Conservation (phyloP, 257 asterid species). For the Primulina eburnea region DNA sequence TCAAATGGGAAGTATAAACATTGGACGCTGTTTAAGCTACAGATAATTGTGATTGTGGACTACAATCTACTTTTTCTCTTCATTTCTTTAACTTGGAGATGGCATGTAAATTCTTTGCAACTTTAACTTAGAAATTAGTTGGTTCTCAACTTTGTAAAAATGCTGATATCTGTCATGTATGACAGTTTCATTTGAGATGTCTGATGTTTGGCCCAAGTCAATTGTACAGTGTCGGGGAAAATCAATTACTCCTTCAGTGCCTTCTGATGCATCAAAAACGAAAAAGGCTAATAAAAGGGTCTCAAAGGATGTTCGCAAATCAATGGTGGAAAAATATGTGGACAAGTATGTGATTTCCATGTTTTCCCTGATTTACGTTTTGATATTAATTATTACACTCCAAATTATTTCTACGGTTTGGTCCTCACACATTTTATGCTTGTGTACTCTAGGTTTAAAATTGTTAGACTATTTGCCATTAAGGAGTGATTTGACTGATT, state of each 20-base stretch:
- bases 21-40: conserved; percentile 4
- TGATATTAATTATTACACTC: background rate
- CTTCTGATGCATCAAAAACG: conserved; percentile 31
- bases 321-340: conserved; percentile 54
- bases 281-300: conserved; percentile 39
- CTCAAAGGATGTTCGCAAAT: conserved; percentile 50
- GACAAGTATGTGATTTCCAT: conserved; percentile 39
- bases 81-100: conserved; percentile 8
- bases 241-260: conserved; percentile 44
- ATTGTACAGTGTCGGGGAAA: conserved; percentile 28
- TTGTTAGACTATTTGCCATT: background rate
- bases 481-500: background rate
- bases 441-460: background rate
- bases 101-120: conserved; percentile 4
- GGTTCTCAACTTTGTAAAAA: conserved; percentile 1
- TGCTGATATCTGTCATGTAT: conserved; percentile 21
- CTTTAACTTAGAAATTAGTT: background rate
- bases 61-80: background rate
- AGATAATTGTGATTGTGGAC: background rate
- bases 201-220: conserved; percentile 29
- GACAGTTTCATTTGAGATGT: conserved; percentile 33
- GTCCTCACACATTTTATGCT: background rate
- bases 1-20: background rate
- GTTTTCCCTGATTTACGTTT: conserved; percentile 18
- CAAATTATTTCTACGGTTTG: background rate